A percentile compares a stretch with the other conserved stretches of the same genome.
Evolutionary conservation across 768 basidiomycete species (phyloP).

Genomic region (Pholiota molesta): DNA sequence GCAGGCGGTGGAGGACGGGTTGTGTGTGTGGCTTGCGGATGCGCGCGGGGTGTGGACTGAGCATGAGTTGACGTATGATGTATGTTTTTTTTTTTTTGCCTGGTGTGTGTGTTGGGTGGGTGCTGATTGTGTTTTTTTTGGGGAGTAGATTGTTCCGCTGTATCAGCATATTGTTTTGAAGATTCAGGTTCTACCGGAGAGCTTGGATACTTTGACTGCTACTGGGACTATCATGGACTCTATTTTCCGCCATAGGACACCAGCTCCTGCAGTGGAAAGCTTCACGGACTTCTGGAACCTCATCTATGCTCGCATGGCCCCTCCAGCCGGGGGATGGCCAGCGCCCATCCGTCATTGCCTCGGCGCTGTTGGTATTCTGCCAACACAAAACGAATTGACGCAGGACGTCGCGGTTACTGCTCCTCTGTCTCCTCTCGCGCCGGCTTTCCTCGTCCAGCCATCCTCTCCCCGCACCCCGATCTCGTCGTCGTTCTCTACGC

Average conservation of each 20-base stretch:
- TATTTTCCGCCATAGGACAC: constrained; percentile 58
- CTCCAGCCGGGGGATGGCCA: constrained; percentile 59
- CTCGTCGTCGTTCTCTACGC: constrained; percentile 25
- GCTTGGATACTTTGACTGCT: constrained; percentile 40
- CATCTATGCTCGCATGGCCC: constrained; percentile 41
- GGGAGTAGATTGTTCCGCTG: constrained; percentile 60
- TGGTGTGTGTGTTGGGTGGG: too few species aligned
- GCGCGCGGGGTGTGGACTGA: constrained; percentile 49
- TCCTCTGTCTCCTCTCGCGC: constrained; percentile 12
- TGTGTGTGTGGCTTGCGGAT: constrained; percentile 68
- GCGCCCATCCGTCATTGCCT: constrained; percentile 32
- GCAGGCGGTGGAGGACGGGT: constrained; percentile 53
- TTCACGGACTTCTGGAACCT: constrained; percentile 68
- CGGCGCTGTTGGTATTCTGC: constrained; percentile 17
- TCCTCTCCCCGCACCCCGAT: constrained; percentile 23
- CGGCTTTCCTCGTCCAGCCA: constrained; percentile 16
- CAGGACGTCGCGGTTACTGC: not conserved
- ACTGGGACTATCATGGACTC: constrained; percentile 59
- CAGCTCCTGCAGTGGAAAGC: constrained; percentile 47
- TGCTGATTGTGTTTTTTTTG: not conserved
- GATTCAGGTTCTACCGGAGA: constrained; percentile 49
- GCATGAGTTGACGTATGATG: constrained; percentile 63
- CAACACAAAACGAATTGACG: not conserved
- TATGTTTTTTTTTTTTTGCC: constrained; percentile 30
- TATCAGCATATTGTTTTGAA: constrained; percentile 62